phyloP scores from a whole-genome alignment of 768 basidiomycete genomes.

The Kwoniella dendrophila region DNA sequence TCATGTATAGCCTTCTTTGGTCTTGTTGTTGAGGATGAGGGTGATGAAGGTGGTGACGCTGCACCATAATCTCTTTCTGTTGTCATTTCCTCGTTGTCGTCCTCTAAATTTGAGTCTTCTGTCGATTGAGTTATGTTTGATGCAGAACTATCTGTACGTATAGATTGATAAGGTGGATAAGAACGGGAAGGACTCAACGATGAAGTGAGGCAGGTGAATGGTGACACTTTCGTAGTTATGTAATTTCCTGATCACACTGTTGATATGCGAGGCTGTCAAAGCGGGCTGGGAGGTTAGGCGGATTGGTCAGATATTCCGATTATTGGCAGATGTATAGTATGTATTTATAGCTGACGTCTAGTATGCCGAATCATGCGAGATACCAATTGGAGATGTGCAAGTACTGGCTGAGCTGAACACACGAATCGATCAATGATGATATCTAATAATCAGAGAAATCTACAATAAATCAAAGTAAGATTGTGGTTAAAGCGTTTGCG shows the following conservation, averaged over 20 bases:
- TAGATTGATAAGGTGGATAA: conserved; percentile 3
- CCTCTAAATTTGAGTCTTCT: neutral
- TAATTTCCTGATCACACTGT: neutral
- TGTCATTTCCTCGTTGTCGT: conserved; percentile 14
- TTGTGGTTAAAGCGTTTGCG: too few species aligned
- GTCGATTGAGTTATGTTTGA: neutral
- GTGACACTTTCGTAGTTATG: conserved; percentile 5
- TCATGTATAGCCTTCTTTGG: conserved; percentile 7
- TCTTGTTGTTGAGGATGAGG: conserved; percentile 5
- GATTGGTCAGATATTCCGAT: too few species aligned
- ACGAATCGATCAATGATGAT: too few species aligned
- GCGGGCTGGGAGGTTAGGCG: too few species aligned
- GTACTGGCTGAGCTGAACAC: too few species aligned
- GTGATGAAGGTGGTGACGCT: conserved; percentile 19
- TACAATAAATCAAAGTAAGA: too few species aligned
- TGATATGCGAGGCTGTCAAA: conserved; percentile 4
- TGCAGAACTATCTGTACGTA: neutral
- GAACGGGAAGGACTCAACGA: neutral
- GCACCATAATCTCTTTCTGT: conserved; percentile 24
- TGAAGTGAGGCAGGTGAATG: conserved; percentile 2
- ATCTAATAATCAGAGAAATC: too few species aligned
- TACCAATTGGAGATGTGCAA: too few species aligned
- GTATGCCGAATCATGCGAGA: too few species aligned
- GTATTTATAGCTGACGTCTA: too few species aligned
- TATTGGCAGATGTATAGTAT: too few species aligned